Evolutionary conservation across 441 rosid genomes (phyloP).

Genomic region (Omphalea diandra): DNA sequence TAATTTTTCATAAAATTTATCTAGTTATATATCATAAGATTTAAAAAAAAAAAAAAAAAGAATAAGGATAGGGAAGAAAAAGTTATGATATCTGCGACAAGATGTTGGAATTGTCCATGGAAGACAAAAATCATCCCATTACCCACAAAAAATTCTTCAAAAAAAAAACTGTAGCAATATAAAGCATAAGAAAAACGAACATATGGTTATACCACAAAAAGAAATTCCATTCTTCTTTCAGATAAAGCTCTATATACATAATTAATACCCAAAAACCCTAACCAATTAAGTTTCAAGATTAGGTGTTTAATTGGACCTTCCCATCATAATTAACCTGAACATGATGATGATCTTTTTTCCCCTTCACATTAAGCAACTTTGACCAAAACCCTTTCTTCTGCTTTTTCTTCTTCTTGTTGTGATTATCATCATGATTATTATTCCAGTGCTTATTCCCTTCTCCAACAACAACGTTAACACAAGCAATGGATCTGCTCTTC

Average conservation of each 20-base stretch:
- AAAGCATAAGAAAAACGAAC: too few relatives aligned
- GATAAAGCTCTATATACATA: slow-evolving; percentile 3
- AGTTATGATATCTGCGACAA: too few relatives aligned
- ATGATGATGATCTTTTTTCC: too few relatives aligned
- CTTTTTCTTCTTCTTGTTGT: slow-evolving; percentile 55
- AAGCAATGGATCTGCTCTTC: slow-evolving; percentile 79
- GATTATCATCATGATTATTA: too few relatives aligned
- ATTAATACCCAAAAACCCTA: background rate
- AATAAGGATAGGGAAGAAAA: too few relatives aligned
- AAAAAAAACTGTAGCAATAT: too few relatives aligned
- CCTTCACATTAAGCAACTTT: slow-evolving; percentile 51
- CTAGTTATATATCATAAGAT: too few relatives aligned
- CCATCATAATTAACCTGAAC: slow-evolving; percentile 8
- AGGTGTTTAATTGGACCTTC: slow-evolving; percentile 8
- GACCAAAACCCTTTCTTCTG: slow-evolving; percentile 66
- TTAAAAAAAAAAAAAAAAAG: too few relatives aligned
- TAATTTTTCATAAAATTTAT: too few relatives aligned
- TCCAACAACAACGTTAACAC: slow-evolving; percentile 28
- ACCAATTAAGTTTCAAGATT: background rate
- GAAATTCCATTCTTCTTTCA: background rate
- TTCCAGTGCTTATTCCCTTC: slow-evolving; percentile 32
- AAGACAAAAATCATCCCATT: too few relatives aligned
- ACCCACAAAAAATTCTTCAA: too few relatives aligned
- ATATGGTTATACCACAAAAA: background rate
- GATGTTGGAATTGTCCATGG: too few relatives aligned